Evolutionary conservation across 257 asterid species (phyloP), one percentile per base, ranked within the genome.

Genomic region (Perilla frutescens): DNA sequence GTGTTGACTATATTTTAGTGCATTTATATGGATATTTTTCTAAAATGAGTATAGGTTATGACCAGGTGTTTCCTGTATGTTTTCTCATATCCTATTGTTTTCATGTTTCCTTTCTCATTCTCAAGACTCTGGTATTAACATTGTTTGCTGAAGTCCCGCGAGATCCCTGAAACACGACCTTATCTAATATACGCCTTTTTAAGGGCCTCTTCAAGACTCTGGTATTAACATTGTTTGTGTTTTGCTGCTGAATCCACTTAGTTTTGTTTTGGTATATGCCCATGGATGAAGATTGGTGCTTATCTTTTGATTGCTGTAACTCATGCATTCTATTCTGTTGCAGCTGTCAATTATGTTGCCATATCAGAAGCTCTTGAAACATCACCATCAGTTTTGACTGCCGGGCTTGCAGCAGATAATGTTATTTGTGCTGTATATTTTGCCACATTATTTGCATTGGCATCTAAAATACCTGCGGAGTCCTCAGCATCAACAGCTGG

Each of bases 291-390:
- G 53, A 67, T 51, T 75, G 36, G 6, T 11, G 36, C 43, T 56
- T 37, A 41, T 47, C 8, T 68, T 64, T 73, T 70, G 14, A 32
- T 8, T 44, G 1, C 7, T 61, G 63, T 67, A 15, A 69, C 79
- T 69, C 70, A 79, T 61, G 49, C 7, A 29, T 36, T 62, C 55
- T 64, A 13, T 69, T 15, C 53, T 79, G 32, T 55, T 43, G 45
- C 61, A 91, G 98, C 98, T 81, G 97, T 93, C 79, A 93, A 93
- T 76, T 93, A 93, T 66, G 96, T 93, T n/a, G 97, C 98, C 40
- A 87, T 93, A 71, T 83, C 96, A 6, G 96, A 93, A 78, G 97
- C 96, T 70, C 90, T 93, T n/a, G 76, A 67, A 68, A 91, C 89
- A 62, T 84, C 96, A 20, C 97, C 96, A 4, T 93, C 98, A 31